Base-by-base conservation (phyloP, 2,329 filamentous ascomycete genomes). In the Colletotrichum costaricense region DNA sequence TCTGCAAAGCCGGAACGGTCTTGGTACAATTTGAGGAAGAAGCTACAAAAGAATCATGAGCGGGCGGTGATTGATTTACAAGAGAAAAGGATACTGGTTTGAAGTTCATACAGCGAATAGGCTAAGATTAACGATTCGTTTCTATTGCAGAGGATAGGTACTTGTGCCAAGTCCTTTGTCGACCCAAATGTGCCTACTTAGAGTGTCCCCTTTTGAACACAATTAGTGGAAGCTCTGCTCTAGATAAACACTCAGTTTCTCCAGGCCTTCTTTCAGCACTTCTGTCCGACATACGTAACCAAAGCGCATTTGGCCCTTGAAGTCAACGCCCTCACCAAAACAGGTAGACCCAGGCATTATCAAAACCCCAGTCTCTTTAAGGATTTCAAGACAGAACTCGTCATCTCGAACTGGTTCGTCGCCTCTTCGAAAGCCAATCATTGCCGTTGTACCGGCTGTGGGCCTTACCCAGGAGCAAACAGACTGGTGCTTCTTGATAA, bases 371-470 rank as follows among this genome's bases (percentile, higher is more conserved):
- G 88, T 92, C 81, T 91, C 88, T 63, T 91, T 87, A 35, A 94
- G 82, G 38, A 97, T 81, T 78, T 90, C 88, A 76, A 90, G 84
- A 77, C 93, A 95, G 76, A 97, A 93, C 5, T 86, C 85, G 26
- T 88, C 89, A 74, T 95, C 93, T 96, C 90, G 1, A 97, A 88
- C 2, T 49, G 90, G 87, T 79, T 88, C 85, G 0, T 85, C 90
- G 55, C 88, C 88, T 63, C 87, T 86, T 67, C 85, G 86, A 75
- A 97, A 94, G 76, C 89, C 90, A 68, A 97, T 83, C 78, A 97
- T 93, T 0, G 93, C 93, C 12, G 93, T 96, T 1, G 94, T 97
- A 0, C 94, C 95, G 0, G 93, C 94, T 4, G 89, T 90, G 2
- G 95, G 94, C 80, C 90, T 93, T 4, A 91, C 86, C 93, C 93